Conservation (phyloP, 768 basidiomycete genomes). For the Scleroderma bovista region DNA sequence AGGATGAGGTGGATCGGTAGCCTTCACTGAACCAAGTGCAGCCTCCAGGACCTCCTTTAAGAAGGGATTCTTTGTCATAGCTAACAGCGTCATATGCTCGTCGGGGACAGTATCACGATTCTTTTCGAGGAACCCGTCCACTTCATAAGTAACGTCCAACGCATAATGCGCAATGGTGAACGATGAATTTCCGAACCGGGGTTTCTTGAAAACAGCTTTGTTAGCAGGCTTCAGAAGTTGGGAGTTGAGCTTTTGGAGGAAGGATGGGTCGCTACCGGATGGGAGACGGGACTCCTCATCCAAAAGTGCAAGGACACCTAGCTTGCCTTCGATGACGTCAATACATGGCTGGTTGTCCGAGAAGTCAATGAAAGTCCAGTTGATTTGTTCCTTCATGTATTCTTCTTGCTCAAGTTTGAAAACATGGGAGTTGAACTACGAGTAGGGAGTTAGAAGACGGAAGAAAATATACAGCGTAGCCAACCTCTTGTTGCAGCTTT, state of each 20-base stretch:
- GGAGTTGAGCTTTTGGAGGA: constrained; percentile 85
- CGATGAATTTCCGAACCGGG: constrained; percentile 94
- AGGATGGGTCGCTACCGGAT: constrained; percentile 85
- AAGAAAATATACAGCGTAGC: constrained; percentile 7
- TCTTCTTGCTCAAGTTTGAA: constrained; percentile 99
- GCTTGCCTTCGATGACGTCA: constrained; percentile 95
- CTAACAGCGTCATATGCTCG: constrained; percentile 89
- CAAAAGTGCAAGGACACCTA: constrained; percentile 89
- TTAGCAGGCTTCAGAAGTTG: constrained; percentile 84
- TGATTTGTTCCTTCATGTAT: constrained; percentile 96
- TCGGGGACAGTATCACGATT: constrained; percentile 98
- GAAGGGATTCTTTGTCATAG: constrained; percentile 85
- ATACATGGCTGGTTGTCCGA: constrained; percentile 99
- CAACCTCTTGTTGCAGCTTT: constrained; percentile 93
- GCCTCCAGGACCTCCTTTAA: constrained; percentile 92
- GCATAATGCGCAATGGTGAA: constrained; percentile 99
- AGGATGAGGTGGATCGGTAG: constrained; percentile 62
- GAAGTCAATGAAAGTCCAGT: constrained; percentile 99
- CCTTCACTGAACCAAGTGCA: constrained; percentile 70
- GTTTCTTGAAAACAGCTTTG: constrained; percentile 93
- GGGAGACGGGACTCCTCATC: constrained; percentile 98
- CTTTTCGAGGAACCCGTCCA: constrained; percentile 97
- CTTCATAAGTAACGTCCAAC: constrained; percentile 96
- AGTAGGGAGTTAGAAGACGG: constrained; percentile 13
- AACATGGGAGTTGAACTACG: constrained; percentile 96